phyloP scores from a whole-genome alignment of 352 stramenopile species.

The Phytophthora pluvialis region DNA sequence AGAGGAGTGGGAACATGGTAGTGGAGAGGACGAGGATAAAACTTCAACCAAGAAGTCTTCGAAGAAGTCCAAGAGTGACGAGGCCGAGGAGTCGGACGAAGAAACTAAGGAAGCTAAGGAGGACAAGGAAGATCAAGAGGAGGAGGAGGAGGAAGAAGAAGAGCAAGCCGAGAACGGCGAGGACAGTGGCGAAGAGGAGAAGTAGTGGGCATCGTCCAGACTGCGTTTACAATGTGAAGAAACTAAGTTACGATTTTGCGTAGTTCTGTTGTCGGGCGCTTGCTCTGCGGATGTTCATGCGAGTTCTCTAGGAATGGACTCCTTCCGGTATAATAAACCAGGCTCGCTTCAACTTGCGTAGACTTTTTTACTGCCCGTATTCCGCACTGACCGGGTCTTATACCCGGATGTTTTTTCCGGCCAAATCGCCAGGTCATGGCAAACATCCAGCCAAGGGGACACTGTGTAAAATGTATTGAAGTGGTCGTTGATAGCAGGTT shows the following conservation, averaged over 20 bases:
- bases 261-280: background rate
- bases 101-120: conserved; percentile 6
- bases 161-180: conserved; percentile 17
- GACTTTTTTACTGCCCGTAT: too few relatives aligned
- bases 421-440: too few relatives aligned
- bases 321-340: too few relatives aligned
- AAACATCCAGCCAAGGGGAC: too few relatives aligned
- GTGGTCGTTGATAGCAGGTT: too few relatives aligned
- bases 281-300: background rate
- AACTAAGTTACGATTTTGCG: conserved; percentile 27
- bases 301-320: too few relatives aligned
- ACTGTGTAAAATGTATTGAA: too few relatives aligned
- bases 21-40: conserved; percentile 10
- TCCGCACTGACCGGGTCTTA: too few relatives aligned
- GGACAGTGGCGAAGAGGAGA: conserved; percentile 13
- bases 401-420: too few relatives aligned
- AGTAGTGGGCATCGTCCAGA: background rate
- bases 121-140: conserved; percentile 16
- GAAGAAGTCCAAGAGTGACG: conserved; percentile 1
- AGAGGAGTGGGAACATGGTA: conserved; percentile 8
- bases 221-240: conserved; percentile 23
- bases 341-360: background rate
- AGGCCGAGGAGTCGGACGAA: background rate
- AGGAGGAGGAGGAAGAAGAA: conserved; percentile 24
- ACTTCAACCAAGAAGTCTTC: conserved; percentile 6